These are phyloP conservation scores for Colletotrichum navitas DNA, from an alignment of 2,329 filamentous ascomycete genomes.

Conservation along the genomic window DNA sequence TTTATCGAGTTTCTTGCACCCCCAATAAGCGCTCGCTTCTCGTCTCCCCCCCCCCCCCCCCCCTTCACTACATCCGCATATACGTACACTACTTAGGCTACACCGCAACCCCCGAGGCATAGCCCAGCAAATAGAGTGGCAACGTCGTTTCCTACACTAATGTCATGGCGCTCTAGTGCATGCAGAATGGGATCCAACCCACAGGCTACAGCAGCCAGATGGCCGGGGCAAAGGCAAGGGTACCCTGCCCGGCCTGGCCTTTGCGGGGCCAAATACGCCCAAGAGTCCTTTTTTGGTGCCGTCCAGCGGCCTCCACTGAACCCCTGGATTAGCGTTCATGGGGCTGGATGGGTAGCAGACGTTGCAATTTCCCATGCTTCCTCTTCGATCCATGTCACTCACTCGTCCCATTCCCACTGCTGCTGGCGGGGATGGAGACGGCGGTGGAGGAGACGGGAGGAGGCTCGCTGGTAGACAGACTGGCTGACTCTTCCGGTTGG, in stretches of 20 bases:
- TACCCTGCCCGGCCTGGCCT: slow-evolving; percentile 29
- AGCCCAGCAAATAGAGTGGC: slow-evolving; percentile 32
- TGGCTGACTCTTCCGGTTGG: slow-evolving; percentile 1
- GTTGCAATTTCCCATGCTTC: slow-evolving; percentile 42
- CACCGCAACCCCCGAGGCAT: slow-evolving; percentile 2
- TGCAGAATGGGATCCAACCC: slow-evolving; percentile 36
- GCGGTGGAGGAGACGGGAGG: slow-evolving; percentile 29
- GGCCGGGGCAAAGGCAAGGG: slow-evolving; percentile 13
- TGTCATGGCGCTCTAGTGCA: background rate
- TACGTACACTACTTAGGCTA: background rate
- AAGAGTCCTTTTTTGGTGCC: slow-evolving; percentile 34
- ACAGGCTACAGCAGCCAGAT: slow-evolving; percentile 18
- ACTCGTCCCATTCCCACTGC: background rate
- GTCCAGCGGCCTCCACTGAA: slow-evolving; percentile 40
- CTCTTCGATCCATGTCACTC: slow-evolving; percentile 35
- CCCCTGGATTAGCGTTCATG: slow-evolving; percentile 43
- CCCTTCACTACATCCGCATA: slow-evolving; percentile 13
- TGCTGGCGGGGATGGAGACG: slow-evolving; percentile 8
- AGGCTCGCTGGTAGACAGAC: slow-evolving; percentile 45
- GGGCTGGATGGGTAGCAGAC: slow-evolving; percentile 30
- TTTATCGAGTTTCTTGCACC: slow-evolving; percentile 19
- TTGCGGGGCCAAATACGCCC: slow-evolving; percentile 31
- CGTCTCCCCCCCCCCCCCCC: slow-evolving; percentile 1
- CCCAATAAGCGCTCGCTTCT: slow-evolving; percentile 34
- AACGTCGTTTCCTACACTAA: slow-evolving; percentile 23